Base-by-base conservation (phyloP, 257 asterid genomes). In the Sherardia arvensis region DNA sequence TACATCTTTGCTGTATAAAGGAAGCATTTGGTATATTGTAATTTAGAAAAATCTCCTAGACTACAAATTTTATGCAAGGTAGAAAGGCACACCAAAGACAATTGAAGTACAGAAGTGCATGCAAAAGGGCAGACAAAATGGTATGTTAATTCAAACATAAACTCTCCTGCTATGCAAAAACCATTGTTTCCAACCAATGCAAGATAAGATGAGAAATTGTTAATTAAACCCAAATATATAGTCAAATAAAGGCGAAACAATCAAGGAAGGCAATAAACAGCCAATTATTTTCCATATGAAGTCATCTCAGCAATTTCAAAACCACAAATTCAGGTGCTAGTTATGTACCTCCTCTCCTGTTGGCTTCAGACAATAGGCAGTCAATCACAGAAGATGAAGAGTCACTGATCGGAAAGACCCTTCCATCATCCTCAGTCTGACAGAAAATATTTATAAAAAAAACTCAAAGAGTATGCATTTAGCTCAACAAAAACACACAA, bases 331-430 rank as follows among this genome's bases (percentile, higher is more conserved):
- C 14, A 20, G 43, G 51, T 40, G 33, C 12, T 20, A 72, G 40
- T 43, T 62, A 70, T 81, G 70, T 80, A 92, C 99, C 95, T 64
- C 91, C 91, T 64, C 80, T 82, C 74, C 63, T 81, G 83, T 79
- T 81, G 40, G 97, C 99, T 76, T 89, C 96, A n/a, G 87, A 81
- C 77, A 85, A 64, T 27, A 89, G 95, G 78, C 98, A 92, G 60
- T 87, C 88, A 69, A 87, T 81, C 69, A 92, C 69, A 69, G 94
- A 80, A 40, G 97, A 85, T 45, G 99, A 92, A 81, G 77, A 78
- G 73, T 92, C 62, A 71, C 93, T 92, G 81, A 83, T 72, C 2
- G 99, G 97, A 72, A 89, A 92, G 58, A 92, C 98, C 79, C 97
- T 82, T 71, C 99, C 99, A 55, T 92, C 99, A 62, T 62, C 67